Conservation (phyloP, 805 yeast genomes). For the Candida awuae region DNA sequence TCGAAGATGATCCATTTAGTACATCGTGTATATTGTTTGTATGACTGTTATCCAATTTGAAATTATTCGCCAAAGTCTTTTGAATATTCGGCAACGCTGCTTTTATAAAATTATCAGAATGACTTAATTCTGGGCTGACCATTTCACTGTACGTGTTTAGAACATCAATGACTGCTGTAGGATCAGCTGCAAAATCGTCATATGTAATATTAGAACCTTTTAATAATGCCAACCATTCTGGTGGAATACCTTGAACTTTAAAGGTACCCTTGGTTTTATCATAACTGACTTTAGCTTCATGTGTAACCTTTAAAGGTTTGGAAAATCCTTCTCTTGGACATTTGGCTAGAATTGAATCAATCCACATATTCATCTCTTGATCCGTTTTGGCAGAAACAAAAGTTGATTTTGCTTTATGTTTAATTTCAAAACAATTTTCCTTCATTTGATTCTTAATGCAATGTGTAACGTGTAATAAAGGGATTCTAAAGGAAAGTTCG, state of each 20-base stretch:
- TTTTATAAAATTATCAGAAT: conserved; percentile 11
- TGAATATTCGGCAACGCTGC: conserved; percentile 3
- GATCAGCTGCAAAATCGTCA: conserved; percentile 57
- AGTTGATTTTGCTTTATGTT: conserved; percentile 56
- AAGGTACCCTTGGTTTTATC: conserved; percentile 65
- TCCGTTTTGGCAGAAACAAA: conserved; percentile 70
- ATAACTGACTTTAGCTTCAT: conserved; percentile 82
- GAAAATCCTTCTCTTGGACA: conserved; percentile 68
- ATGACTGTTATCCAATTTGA: neutral
- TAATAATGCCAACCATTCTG: conserved; percentile 47
- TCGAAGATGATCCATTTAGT: conserved; percentile 1
- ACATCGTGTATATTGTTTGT: neutral
- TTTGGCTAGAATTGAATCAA: conserved; percentile 75
- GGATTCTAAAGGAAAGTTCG: conserved; percentile 44
- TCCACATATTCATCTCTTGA: conserved; percentile 80
- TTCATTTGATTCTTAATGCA: conserved; percentile 63
- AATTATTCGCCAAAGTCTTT: neutral
- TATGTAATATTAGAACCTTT: conserved; percentile 53
- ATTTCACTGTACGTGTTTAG: conserved; percentile 43
- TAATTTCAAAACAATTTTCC: conserved; percentile 76
- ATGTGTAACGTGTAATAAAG: conserved; percentile 50
- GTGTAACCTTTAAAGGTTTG: conserved; percentile 90
- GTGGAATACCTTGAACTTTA: conserved; percentile 45
- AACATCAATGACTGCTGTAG: conserved; percentile 56
- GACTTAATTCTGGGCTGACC: conserved; percentile 32